Evolutionary conservation across 164 flowering plant species (phyloP), one percentile per base, ranked within the genome.

Genomic region (Malania oleifera): DNA sequence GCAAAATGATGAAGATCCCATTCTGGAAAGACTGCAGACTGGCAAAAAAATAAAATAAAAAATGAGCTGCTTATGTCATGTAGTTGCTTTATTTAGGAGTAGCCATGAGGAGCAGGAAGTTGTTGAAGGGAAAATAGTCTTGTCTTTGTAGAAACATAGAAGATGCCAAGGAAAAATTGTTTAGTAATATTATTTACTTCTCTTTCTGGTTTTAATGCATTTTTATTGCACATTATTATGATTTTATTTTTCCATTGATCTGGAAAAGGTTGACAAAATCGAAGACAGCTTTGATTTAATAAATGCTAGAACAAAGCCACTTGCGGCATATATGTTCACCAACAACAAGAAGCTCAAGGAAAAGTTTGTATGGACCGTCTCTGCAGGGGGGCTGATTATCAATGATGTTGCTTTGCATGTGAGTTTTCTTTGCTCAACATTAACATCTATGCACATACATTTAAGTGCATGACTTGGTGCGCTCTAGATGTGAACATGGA

Each of bases 311-410:
- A n/a, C 80, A 49, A 87, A 89, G 82, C 96, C 98, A 27, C 96
- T 92, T 40, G 96, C 98, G 11, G 98, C 98, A 5, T 93, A 89
- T 65, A 62, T 93, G 38, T 89, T 93, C 65, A 86, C 96, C 66
- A 81, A 77, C 52, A 54, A 82, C 72, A 80, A 87, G 69, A 78
- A 70, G 73, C 82, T 93, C 8, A 80, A 83, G 70, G 73, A 87
- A 72, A 61, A 73, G 57, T 93, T 89, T 60, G 87, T 83, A 41
- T 64, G 50, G 15, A 57, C 59, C 3, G 68, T 89, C 52, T 84
- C 95, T 31, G 82, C 97, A 34, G 98, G 96, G 41, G 96, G 91
- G 43, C 23, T 89, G 65, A 67, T 80, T 31, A 71, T 89, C 75
- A 93, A 93, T 57, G 98, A 93, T 60, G 78, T 79, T 31, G 59